Base-by-base conservation (phyloP, 2,329 filamentous ascomycete genomes). In the Epicoccum nigrum region DNA sequence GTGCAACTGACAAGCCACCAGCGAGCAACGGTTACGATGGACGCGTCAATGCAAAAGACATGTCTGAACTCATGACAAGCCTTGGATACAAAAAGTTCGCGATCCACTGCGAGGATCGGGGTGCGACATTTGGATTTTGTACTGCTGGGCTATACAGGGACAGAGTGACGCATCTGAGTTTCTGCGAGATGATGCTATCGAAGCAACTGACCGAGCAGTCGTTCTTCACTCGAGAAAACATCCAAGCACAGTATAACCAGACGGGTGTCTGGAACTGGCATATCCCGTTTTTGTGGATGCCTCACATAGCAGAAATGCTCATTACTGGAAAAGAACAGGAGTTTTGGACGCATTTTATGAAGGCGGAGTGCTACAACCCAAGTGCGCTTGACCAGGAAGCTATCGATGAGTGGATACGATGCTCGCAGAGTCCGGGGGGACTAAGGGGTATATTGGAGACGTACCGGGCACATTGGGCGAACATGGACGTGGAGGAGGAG, bases 51-150 rank as follows among this genome's bases (percentile, higher is more conserved):
- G 71, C 69, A 3, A 60, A 67, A 5, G 70, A 74, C 54, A 66
- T 74, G 34, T 63, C 59, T 7, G 65, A 70, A 6, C 52, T 74
- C 37, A 74, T 74, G 60, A 31, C 40, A 4, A 50, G 55, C 19
- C 55, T 59, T 2, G 51, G 90, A 88, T 56, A 94, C 82, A 68
- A 87, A 90, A 74, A 92, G 87, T 72, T 92, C 86, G 35, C 89
- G 83, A 63, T 89, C 85, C 51, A 95, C 76, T 19, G 92, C 87
- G 57, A 62, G 39, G 57, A 60, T 30, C 54, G 57, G 1, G 58
- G 58, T 17, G 61, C 50, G 3, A 64, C 59, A 2, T 59, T 56
- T 37, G 59, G 55, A 0, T 62, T 61, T 19, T 62, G 59, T 27
- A 54, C 60, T 5, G 58, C 61, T 4, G 59, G 59, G 4, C 33